These are phyloP conservation scores for Aethionema arabicum DNA, from an alignment of 345 rosid genomes.

Conservation along the genomic window DNA sequence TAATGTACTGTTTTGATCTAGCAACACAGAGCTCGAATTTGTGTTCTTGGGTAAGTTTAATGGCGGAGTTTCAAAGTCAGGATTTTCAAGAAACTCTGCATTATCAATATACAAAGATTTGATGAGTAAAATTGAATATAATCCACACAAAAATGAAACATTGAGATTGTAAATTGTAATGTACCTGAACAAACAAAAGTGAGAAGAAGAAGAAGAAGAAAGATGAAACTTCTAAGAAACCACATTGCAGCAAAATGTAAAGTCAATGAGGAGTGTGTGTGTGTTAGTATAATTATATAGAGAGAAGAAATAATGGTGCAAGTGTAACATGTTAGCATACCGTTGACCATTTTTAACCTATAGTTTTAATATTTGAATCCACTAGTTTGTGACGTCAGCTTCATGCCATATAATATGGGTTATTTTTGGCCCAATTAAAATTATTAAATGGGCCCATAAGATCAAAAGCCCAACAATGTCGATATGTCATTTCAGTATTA, in stretches of 20 bases:
- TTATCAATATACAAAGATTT: conserved; percentile 11
- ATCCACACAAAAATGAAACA: background rate
- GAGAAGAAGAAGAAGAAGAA: conserved; percentile 34
- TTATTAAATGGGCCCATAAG: too few species aligned
- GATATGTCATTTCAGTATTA: too few species aligned
- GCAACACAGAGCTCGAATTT: conserved; percentile 27
- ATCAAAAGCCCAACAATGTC: too few species aligned
- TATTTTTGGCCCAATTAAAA: too few species aligned
- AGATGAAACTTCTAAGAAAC: conserved; percentile 21
- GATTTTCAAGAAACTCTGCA: conserved; percentile 50
- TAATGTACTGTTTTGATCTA: conserved; percentile 46
- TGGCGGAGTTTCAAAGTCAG: conserved; percentile 62
- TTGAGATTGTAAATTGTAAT: background rate
- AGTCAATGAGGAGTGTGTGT: too few species aligned
- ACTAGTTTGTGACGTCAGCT: too few species aligned
- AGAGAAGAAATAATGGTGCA: conserved; percentile 5
- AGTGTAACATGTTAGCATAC: conserved; percentile 10
- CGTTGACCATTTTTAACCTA: background rate
- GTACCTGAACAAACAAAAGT: conserved; percentile 47
- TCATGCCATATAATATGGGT: too few species aligned
- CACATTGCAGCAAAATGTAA: conserved; percentile 30
- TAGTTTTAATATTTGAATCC: too few species aligned
- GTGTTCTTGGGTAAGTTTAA: conserved; percentile 31
- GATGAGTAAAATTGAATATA: background rate
- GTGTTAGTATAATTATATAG: too few species aligned